Evolutionary conservation across 352 stramenopile genomes (phyloP).

Genomic region (Hyaloperonospora arabidopsidis): DNA sequence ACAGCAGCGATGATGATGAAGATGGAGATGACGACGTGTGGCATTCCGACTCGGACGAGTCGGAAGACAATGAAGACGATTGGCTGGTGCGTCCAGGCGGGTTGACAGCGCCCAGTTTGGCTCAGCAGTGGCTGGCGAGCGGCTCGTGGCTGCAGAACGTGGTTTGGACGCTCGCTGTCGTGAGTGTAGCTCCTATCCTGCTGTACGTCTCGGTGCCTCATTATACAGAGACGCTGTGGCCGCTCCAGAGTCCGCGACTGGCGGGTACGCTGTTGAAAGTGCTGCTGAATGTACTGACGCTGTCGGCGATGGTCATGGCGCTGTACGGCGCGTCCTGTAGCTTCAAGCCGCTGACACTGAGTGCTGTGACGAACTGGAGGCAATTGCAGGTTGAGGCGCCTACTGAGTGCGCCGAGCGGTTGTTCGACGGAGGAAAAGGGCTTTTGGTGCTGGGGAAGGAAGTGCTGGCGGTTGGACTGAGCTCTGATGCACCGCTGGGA

Average conservation of each 20-base stretch:
- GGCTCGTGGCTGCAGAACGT: constrained; percentile 41
- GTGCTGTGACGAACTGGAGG: constrained; percentile 15
- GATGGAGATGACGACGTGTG: constrained; percentile 29
- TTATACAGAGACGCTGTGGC: constrained; percentile 22
- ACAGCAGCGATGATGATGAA: constrained; percentile 5
- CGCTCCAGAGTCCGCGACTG: constrained; percentile 30
- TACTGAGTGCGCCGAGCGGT: constrained; percentile 17
- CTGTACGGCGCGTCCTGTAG: constrained; percentile 29
- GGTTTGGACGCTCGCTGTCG: constrained; percentile 41
- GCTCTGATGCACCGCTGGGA: constrained; percentile 12
- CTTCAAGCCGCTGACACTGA: constrained; percentile 8
- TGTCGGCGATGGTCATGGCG: constrained; percentile 10
- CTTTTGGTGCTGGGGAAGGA: constrained; percentile 9
- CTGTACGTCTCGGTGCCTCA: constrained; percentile 35
- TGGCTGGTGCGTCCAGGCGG: constrained; percentile 8
- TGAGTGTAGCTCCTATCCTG: constrained; percentile 36
- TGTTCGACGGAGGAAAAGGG: constrained; percentile 14
- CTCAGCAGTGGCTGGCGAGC: constrained; percentile 28
- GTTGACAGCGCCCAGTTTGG: constrained; percentile 3
- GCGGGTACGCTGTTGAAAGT: constrained; percentile 29
- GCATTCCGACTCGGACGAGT: constrained; percentile 33
- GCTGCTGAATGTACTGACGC: constrained; percentile 30
- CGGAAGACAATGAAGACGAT: constrained; percentile 22
- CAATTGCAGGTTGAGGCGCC: constrained; percentile 22
- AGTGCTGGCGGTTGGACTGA: constrained; percentile 8